These are phyloP conservation scores for Melaleuca quinquenervia DNA, from an alignment of 345 rosid genomes.

Conservation along the genomic window DNA sequence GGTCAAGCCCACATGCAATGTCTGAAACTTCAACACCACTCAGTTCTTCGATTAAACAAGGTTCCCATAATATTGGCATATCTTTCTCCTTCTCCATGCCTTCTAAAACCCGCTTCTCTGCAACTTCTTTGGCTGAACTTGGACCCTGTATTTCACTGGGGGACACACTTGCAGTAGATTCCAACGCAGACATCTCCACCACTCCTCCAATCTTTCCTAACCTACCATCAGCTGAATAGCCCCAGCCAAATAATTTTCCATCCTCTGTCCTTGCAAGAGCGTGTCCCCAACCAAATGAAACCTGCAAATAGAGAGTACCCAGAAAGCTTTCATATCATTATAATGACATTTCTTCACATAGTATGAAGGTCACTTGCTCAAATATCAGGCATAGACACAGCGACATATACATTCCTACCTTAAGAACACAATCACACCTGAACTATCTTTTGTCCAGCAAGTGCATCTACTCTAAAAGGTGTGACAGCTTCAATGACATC, in stretches of 20 bases:
- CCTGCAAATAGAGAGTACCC: slow-evolving; percentile 24
- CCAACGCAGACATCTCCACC: slow-evolving; percentile 43
- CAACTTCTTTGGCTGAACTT: slow-evolving; percentile 25
- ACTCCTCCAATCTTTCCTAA: slow-evolving; percentile 47
- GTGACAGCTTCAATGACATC: slow-evolving; percentile 33
- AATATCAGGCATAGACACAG: neutral
- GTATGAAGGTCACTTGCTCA: neutral
- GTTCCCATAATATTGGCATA: slow-evolving; percentile 87
- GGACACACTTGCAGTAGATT: slow-evolving; percentile 15
- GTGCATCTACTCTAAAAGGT: slow-evolving; percentile 56
- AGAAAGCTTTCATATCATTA: neutral
- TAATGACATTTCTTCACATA: neutral
- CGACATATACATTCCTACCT: slow-evolving; percentile 3
- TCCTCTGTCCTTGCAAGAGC: slow-evolving; percentile 64
- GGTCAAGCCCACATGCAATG: slow-evolving; percentile 78
- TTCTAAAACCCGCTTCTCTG: slow-evolving; percentile 56
- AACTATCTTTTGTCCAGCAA: slow-evolving; percentile 48
- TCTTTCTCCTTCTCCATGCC: slow-evolving; percentile 68
- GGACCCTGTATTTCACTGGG: neutral
- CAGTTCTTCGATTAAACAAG: slow-evolving; percentile 54
- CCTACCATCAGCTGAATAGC: slow-evolving; percentile 86
- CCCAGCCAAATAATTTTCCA: slow-evolving; percentile 84
- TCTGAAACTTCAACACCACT: slow-evolving; percentile 36
- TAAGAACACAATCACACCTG: slow-evolving; percentile 44
- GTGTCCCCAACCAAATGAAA: slow-evolving; percentile 94